phyloP scores from a whole-genome alignment of 2,329 filamentous ascomycete species.

The Cercospora sp. region DNA sequence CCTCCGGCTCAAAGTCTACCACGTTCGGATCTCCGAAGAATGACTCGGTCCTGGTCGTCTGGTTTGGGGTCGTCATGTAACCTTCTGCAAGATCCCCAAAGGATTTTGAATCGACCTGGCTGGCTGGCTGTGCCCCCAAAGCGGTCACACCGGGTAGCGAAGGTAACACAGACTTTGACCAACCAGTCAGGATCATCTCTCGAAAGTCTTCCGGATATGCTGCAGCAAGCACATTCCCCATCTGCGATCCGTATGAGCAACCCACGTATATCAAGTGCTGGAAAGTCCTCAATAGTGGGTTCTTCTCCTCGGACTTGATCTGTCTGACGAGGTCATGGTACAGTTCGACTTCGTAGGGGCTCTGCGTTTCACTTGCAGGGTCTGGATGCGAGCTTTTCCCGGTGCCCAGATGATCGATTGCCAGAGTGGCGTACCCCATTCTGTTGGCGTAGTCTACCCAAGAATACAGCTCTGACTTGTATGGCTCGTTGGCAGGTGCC shows the following conservation, averaged over 20 bases:
- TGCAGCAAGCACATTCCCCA: slow-evolving; percentile 15
- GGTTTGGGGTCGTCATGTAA: slow-evolving; percentile 23
- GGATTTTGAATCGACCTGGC: slow-evolving; percentile 12
- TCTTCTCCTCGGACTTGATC: slow-evolving; percentile 9
- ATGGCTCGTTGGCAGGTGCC: slow-evolving; percentile 1
- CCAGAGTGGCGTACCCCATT: slow-evolving; percentile 17
- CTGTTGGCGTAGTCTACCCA: slow-evolving; percentile 20
- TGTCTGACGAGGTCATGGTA: slow-evolving; percentile 17
- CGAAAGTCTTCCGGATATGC: slow-evolving; percentile 19
- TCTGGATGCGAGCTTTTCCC: slow-evolving; percentile 22
- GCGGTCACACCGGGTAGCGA: slow-evolving; percentile 19
- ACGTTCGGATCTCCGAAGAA: slow-evolving; percentile 22
- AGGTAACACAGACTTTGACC: slow-evolving; percentile 17
- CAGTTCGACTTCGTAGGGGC: slow-evolving; percentile 21
- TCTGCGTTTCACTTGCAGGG: slow-evolving; percentile 16
- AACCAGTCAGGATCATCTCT: slow-evolving; percentile 26
- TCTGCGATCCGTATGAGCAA: slow-evolving; percentile 19
- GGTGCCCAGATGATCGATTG: slow-evolving; percentile 20
- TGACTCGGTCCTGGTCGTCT: slow-evolving; percentile 21
- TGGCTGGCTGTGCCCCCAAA: slow-evolving; percentile 13
- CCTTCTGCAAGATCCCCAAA: slow-evolving; percentile 19
- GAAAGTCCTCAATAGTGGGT: slow-evolving; percentile 10
- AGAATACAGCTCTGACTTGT: slow-evolving; percentile 19
- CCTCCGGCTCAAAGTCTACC: slow-evolving; percentile 21
- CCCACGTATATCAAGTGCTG: slow-evolving; percentile 17